Base-by-base conservation (phyloP, 108 stramenopile species). In the Cyclotella baltica region DNA sequence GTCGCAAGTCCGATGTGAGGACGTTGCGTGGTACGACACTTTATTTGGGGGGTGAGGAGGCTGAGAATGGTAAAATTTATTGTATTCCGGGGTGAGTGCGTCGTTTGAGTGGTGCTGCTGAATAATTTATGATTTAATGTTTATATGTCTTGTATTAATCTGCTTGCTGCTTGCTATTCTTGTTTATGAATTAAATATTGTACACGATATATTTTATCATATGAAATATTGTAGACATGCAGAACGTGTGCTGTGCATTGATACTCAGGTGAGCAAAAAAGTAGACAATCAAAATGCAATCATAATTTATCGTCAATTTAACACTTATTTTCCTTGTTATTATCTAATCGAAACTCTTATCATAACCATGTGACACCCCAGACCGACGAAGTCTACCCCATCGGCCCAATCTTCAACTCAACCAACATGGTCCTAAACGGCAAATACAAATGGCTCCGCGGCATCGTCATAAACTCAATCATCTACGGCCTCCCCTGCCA, bases 401-500 rank as follows among this genome's bases (percentile, higher is more conserved):
- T 96, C 62, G 96, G 96, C n/a, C 91, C 92, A 0, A 52, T 46
- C 18, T 83, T 88, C 67, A 52, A 80, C 29, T 80, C 71, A 4
- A 35, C n/a, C 50, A 80, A 80, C 46, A 68, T 58, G 65, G 50
- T 80, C 33, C 51, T 67, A 50, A 48, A 28, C 20, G 87, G 90
- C 5, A 78, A 90, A 64, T 95, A 87, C 92, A 97, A 97, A 71
- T 97, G 94, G 93, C 72, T 97, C 0, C 72, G 96, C 28, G 92
- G 94, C 13, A 86, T 96, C n/a, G 84, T 89, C 4, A 46, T 77
- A 25, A 85, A 76, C 34, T 89, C 85, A 38, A 73, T 88, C 51
- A 90, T 94, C 38, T 97, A 93, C 71, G 95, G 92, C 11, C 65
- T 97, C 30, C 94, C 94, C 10, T 97, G 94, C 72, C 91, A 96